These are phyloP conservation scores for Linderniella brevidens DNA, from an alignment of 257 asterid genomes.

Conservation along the genomic window DNA sequence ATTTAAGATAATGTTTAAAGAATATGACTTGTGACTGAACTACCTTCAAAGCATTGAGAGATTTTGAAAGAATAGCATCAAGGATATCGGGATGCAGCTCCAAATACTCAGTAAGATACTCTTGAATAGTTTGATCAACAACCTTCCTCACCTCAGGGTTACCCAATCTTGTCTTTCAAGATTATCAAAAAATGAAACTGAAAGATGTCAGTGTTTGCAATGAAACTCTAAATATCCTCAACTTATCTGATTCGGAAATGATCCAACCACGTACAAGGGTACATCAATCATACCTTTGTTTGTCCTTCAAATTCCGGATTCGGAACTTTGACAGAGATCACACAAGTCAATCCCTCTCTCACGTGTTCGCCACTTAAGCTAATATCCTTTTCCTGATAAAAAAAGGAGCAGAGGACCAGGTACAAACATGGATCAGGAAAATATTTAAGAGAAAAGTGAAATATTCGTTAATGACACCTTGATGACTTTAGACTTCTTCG, in stretches of 20 bases:
- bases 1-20: neutral
- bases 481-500: slow-evolving; percentile 69
- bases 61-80: slow-evolving; percentile 72
- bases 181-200: neutral
- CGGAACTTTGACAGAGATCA: slow-evolving; percentile 79
- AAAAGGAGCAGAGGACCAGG: slow-evolving; percentile 9
- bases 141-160: slow-evolving; percentile 82
- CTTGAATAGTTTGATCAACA: slow-evolving; percentile 73
- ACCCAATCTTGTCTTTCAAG: slow-evolving; percentile 79
- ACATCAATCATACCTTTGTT: slow-evolving; percentile 50
- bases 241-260: neutral
- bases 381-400: slow-evolving; percentile 73
- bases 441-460: slow-evolving; percentile 3
- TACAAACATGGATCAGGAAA: slow-evolving; percentile 4
- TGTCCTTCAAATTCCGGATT: slow-evolving; percentile 99
- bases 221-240: neutral
- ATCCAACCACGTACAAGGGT: slow-evolving; percentile 2
- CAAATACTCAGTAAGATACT: slow-evolving; percentile 80
- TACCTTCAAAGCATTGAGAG: slow-evolving; percentile 94
- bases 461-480: slow-evolving; percentile 28
- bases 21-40: neutral
- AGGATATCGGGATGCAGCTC: slow-evolving; percentile 95
- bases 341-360: slow-evolving; percentile 94
- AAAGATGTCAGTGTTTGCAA: neutral
- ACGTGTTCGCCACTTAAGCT: slow-evolving; percentile 92